Evolutionary conservation across 1,284 basidiomycete genomes (phyloP), one percentile per base, ranked within the genome.

Genomic region (Pisolithus thermaeus): DNA sequence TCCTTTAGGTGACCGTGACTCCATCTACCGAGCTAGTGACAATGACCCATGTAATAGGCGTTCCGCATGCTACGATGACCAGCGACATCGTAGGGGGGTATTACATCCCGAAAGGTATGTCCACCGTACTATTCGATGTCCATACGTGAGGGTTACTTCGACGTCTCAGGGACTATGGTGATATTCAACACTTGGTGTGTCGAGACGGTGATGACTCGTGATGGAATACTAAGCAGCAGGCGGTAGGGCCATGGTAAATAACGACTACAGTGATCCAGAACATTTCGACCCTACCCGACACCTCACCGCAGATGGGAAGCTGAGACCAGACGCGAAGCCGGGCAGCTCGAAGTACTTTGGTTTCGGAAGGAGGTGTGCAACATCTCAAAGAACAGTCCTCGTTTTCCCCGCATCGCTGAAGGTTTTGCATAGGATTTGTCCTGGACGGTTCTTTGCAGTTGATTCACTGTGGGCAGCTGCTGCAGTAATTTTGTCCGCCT

Each of bases 71-170:
- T 40, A 68, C 71, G 3, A 69, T 59, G 2, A 51, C 63, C 11
- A 74, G 77, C 20, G 77, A 78, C 51, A 60, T 64, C n/a, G 78
- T 74, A 47, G 53, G 57, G 14, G 74, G 72, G 3, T 66, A 70
- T 36, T 58, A 55, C n/a, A 73, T 79, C 25, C 77, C 77, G 0
- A 70, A 53, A 47, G 52, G 52, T 52, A 14, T 20, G 32, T 43
- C 16, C 7, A 25, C 12, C 14, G 14, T 16, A 16, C 3, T 42
- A 16, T 12, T 8, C 39, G 16, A 7, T 42, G 7, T 22, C 7
- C 14, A 6, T 7, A 5, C 18, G 27, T 36, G 2, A 8, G 8
- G 7, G 4, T 14, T 7, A 42, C 14, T 9, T 23, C 4, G 2
- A 22, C 14, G 8, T 7, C 9, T 6, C 27, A 49, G 51, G 46